A percentile compares a stretch with the other conserved stretches of the same genome.
These are phyloP conservation scores for Candida orba DNA, from an alignment of 805 yeast genomes.

Conservation along the genomic window DNA sequence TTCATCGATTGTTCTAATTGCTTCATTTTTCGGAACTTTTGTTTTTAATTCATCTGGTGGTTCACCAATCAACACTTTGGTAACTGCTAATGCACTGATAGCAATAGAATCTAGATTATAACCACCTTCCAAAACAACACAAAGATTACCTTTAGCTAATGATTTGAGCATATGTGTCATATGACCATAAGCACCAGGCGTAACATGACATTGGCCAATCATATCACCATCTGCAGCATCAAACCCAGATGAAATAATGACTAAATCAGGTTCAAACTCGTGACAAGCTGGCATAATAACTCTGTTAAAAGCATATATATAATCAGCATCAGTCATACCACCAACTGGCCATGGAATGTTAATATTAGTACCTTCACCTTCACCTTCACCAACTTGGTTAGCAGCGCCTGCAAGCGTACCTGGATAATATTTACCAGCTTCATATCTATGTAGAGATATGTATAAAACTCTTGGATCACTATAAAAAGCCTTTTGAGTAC, in stretches of 20 bases:
- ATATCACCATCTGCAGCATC: conserved; percentile 99
- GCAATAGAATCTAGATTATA: conserved; percentile 90
- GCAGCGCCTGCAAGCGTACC: conserved; percentile 84
- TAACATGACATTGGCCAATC: conserved; percentile 91
- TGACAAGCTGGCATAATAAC: conserved; percentile 82
- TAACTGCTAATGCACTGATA: conserved; percentile 83
- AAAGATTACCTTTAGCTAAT: conserved; percentile 79
- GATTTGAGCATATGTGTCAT: conserved; percentile 90
- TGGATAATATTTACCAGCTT: conserved; percentile 88
- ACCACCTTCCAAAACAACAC: conserved; percentile 94
- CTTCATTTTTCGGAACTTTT: conserved; percentile 62
- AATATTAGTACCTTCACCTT: conserved; percentile 80
- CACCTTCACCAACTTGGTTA: conserved; percentile 75
- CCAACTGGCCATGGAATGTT: conserved; percentile 91
- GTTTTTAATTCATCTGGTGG: conserved; percentile 78
- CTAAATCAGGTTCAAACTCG: conserved; percentile 90
- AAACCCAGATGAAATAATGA: conserved; percentile 89
- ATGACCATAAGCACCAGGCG: conserved; percentile 94
- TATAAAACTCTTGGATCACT: conserved; percentile 88
- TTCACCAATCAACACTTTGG: conserved; percentile 87
- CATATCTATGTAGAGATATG: conserved; percentile 88
- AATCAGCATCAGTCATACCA: conserved; percentile 95
- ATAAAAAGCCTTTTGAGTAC: conserved; percentile 89
- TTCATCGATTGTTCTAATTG: conserved; percentile 73
- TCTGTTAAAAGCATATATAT: conserved; percentile 81